A percentile compares a stretch with the other conserved stretches of the same genome.
Conservation (phyloP, 2,329 filamentous ascomycete genomes). For the Phymatotrichopsis omnivora region DNA sequence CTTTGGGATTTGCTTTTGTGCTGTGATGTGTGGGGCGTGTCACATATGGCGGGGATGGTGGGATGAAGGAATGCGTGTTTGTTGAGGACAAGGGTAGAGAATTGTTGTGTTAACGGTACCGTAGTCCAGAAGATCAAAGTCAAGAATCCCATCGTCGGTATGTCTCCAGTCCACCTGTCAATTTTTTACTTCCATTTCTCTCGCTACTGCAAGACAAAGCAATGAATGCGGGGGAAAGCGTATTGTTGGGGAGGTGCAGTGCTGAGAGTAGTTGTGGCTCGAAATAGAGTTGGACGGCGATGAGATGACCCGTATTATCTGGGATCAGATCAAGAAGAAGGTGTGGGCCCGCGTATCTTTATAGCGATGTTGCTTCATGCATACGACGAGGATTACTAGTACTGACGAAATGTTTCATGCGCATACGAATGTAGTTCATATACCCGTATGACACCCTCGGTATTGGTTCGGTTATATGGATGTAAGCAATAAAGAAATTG, state of each 20-base stretch:
- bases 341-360: constrained; percentile 35
- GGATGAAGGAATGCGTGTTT: constrained; percentile 2
- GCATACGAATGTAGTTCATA: constrained; percentile 54
- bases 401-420: constrained; percentile 12
- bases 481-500: constrained; percentile 4
- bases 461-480: constrained; percentile 4
- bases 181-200: too few relatives aligned
- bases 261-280: not conserved
- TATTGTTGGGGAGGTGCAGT: not conserved
- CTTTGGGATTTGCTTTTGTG: too few relatives aligned
- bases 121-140: constrained; percentile 87
- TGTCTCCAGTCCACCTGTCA: too few relatives aligned
- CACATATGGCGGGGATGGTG: too few relatives aligned
- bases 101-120: constrained; percentile 2
- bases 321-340: constrained; percentile 98
- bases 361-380: not conserved
- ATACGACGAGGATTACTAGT: not conserved
- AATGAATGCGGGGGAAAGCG: not conserved
- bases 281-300: constrained; percentile 37
- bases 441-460: constrained; percentile 47
- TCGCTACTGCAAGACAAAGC: too few relatives aligned
- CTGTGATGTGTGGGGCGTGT: not conserved
- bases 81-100: not conserved
- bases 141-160: constrained; percentile 90
- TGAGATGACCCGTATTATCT: constrained; percentile 98